Evolutionary conservation across 805 yeast genomes (phyloP), one percentile per base, ranked within the genome.

Genomic region (Kuraishia borneana): DNA sequence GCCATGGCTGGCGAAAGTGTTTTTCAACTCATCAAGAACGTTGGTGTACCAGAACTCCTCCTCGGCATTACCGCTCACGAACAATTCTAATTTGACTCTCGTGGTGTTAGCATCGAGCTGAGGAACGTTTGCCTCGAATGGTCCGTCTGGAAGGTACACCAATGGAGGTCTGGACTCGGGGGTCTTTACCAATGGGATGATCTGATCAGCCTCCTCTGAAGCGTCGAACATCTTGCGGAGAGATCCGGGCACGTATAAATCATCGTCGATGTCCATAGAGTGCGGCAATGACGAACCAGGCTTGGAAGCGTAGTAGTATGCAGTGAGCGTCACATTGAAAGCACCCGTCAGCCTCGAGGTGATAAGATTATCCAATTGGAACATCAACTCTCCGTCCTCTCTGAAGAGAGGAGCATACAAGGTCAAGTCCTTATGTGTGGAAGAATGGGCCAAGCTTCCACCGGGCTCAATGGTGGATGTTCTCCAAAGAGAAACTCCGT

Each of bases 1-100:
- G 2, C 70, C 68, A 17, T 56, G 45, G 2, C 46, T 40, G 2
- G 43, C 47, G 40, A 72, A 73, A n/a, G 46, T 45, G 27, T 60
- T 49, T n/a, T 51, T 54, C 41, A 54, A 65, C 31, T 59, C 48
- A 43, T 75, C 82, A 29, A 78, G 39, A 13, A 60, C 47, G 42
- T 82, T 79, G 3, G 75, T 54, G 53, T 77, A 85, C 94, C 94
- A 84, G 46, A 82, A 81, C 51, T 85, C 95, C 54, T 84, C 95
- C 23, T 68, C 74, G 3, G 77, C 79, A 45, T 79, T 83, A 2
- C 92, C 95, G 14, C 83, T 71, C 9, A 80, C 73, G 42, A 73
- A 75, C 4, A 84, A 50, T 8, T 78, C 66, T 21, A 83, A 50
- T 37, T 57, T 59, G 31, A 75, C 73, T 38, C 75, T 63, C 2